Evolutionary conservation across 352 stramenopile species (phyloP), one percentile per base, ranked within the genome.

Genomic region (Globisporangium cystogenes): DNA sequence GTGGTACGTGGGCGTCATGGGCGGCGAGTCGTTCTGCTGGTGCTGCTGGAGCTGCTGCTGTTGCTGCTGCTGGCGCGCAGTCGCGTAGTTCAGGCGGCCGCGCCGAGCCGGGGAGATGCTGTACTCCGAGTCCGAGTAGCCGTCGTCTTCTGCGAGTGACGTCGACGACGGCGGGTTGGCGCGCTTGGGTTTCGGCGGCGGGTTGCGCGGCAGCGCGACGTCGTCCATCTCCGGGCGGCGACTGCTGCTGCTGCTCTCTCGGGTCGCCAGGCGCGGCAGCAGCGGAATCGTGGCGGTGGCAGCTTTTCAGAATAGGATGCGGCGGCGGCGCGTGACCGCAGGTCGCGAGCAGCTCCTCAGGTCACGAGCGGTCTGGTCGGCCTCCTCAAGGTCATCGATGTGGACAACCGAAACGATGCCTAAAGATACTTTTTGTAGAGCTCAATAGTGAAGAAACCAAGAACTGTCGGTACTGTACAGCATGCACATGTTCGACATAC

Each of bases 161-260:
- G 53, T 35, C 53, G 64, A 21, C 54, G 41, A 51, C 29, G 51
- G 65, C 26, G 72, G 66, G 54, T 87, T 83, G 14, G 70, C 57
- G 21, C 80, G 75, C 62, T 91, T 91, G 54, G 77, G 77, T 52
- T 91, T 91, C 35, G 68, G 68, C n/a, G 81, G 81, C 7, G 77
- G 66, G 55, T 87, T 83, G 49, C 72, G 72, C 39, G 65, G 71
- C 45, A 74, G 37, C 43, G 68, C 39, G 41, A 60, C 55, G 41
- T 89, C 77, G 51, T 89, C 77, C 77, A 89, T 89, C 31, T 71
- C 59, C 48, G 56, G 48, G 35, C 11, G 55, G 20, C 21, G 14
- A 7, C 36, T 43, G 43, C 43, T 26, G 57, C 42, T 53, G 21
- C 49, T 16, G 41, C 45, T 46, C 37, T 64, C 37, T 37, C 47